These are phyloP conservation scores for Cryptosporidium ryanae DNA, from an alignment of 169 alveolate genomes.

Conservation along the genomic window DNA sequence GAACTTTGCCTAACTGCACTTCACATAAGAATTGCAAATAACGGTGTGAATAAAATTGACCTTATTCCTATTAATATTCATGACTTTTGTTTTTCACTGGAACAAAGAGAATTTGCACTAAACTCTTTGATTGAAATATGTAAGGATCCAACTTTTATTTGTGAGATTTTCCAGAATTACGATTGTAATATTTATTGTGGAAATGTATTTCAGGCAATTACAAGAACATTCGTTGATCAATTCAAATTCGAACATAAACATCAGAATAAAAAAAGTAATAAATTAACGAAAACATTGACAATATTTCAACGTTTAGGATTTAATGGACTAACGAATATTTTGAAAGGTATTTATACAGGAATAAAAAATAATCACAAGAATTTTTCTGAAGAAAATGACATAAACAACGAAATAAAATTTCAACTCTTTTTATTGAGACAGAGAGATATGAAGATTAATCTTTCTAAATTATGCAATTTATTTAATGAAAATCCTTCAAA, in stretches of 20 bases:
- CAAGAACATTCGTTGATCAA: conserved; percentile 37
- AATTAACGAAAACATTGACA: conserved; percentile 10
- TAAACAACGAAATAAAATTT: not conserved
- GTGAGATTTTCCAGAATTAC: conserved; percentile 53
- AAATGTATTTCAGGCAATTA: conserved; percentile 46
- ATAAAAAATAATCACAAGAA: not conserved
- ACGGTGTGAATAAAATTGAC: conserved; percentile 7
- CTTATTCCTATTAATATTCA: conserved; percentile 23
- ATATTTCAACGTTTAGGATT: conserved; percentile 60
- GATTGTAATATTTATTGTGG: conserved; percentile 56
- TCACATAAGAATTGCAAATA: conserved; percentile 38
- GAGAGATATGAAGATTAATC: not conserved
- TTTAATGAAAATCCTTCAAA: conserved; percentile 27
- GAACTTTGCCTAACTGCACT: conserved; percentile 42
- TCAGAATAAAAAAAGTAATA: not conserved
- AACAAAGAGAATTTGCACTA: conserved; percentile 51
- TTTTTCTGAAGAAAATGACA: not conserved
- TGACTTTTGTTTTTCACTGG: conserved; percentile 13
- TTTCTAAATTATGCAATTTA: not conserved
- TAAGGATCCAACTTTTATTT: conserved; percentile 14
- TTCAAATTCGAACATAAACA: conserved; percentile 16
- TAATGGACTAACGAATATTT: conserved; percentile 17
- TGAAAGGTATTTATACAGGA: conserved; percentile 3
- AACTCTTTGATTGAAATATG: conserved; percentile 42
- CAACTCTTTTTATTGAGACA: not conserved